phyloP scores from a whole-genome alignment of 2,329 filamentous ascomycete genomes.

The Onygenales sp. region DNA sequence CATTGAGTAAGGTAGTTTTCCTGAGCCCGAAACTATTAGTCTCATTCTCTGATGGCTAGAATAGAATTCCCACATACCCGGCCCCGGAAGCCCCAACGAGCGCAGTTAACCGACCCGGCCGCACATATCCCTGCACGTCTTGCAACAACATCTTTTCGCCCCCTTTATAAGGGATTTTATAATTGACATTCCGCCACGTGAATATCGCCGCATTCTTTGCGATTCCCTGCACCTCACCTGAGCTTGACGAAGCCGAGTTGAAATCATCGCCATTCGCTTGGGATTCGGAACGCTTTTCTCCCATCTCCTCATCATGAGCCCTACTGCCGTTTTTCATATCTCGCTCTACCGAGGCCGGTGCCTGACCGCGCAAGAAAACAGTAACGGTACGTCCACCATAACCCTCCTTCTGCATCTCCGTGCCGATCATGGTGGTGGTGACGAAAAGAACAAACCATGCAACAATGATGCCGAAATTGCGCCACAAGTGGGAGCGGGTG shows the following conservation, averaged over 20 bases:
- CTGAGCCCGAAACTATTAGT: conserved; percentile 16
- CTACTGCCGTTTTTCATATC: conserved; percentile 43
- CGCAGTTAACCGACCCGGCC: conserved; percentile 66
- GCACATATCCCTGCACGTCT: conserved; percentile 61
- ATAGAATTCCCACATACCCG: conserved; percentile 19
- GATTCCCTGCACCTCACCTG: conserved; percentile 38
- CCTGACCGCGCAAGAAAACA: conserved; percentile 61
- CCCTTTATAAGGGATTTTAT: conserved; percentile 45
- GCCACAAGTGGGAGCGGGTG: conserved; percentile 50
- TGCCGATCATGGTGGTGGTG: conserved; percentile 63
- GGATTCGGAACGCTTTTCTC: conserved; percentile 16
- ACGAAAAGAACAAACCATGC: conserved; percentile 69
- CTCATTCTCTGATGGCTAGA: not conserved
- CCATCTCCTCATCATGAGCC: conserved; percentile 44
- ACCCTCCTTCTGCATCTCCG: conserved; percentile 71
- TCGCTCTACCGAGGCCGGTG: conserved; percentile 48
- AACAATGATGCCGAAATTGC: conserved; percentile 72
- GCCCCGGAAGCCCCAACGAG: conserved; percentile 69
- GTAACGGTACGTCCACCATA: conserved; percentile 70
- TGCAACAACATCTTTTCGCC: conserved; percentile 43
- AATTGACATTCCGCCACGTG: conserved; percentile 80
- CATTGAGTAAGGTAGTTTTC: conserved; percentile 41
- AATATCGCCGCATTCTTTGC: conserved; percentile 61
- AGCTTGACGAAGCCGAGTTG: conserved; percentile 16
- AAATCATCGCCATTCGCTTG: conserved; percentile 12